phyloP scores from a whole-genome alignment of 257 asterid species.

The Scutellaria barbata region DNA sequence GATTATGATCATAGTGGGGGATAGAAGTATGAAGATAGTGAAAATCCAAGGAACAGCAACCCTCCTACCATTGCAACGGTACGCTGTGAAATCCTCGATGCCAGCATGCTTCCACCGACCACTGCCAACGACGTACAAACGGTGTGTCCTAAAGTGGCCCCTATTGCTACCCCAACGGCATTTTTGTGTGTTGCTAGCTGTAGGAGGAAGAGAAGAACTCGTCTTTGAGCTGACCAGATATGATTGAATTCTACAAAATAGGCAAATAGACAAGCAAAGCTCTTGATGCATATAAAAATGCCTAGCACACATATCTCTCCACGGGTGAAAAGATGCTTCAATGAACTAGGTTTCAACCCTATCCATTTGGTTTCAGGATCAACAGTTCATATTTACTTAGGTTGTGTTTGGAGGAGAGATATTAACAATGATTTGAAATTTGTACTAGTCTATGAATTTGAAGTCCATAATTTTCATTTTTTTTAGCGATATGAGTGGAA shows the following conservation, averaged over 20 bases:
- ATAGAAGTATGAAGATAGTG: constrained; percentile 83
- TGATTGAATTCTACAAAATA: neutral
- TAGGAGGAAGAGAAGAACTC: neutral
- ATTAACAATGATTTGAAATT: too few species aligned
- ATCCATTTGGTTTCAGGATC: neutral
- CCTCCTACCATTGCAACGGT: constrained; percentile 93
- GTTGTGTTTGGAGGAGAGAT: too few species aligned
- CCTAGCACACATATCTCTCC: neutral
- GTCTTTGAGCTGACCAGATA: neutral
- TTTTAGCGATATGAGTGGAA: too few species aligned
- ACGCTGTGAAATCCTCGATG: constrained; percentile 95
- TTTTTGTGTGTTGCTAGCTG: constrained; percentile 97
- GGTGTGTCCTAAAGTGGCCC: constrained; percentile 86
- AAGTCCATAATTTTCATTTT: too few species aligned
- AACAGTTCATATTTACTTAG: too few species aligned
- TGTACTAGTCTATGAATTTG: too few species aligned
- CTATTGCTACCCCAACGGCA: constrained; percentile 88
- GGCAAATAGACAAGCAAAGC: neutral
- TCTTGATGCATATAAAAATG: neutral
- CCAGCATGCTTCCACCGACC: constrained; percentile 96
- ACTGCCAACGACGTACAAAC: constrained; percentile 93
- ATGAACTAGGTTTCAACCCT: neutral
- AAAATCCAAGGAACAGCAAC: constrained; percentile 86
- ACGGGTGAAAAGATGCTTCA: neutral
- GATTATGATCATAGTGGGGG: constrained; percentile 65